Evolutionary conservation across 768 basidiomycete genomes (phyloP).

Genomic region (Favolaschia claudopus): DNA sequence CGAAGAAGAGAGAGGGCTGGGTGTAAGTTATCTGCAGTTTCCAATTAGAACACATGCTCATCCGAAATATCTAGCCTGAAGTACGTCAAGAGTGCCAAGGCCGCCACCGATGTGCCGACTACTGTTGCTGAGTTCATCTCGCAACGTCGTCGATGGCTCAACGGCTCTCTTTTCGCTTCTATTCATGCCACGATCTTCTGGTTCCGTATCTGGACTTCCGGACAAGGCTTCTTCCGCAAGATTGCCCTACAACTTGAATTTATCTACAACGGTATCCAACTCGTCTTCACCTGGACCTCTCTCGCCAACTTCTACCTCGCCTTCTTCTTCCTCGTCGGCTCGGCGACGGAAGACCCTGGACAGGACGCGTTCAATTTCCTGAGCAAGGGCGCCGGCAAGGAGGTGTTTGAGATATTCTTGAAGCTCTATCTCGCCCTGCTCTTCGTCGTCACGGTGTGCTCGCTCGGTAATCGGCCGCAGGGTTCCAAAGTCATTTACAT

Average conservation of each 20-base stretch:
- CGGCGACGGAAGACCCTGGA: slow-evolving; percentile 65
- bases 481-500: slow-evolving; percentile 90
- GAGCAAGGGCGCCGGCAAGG: slow-evolving; percentile 71
- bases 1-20: slow-evolving; percentile 87
- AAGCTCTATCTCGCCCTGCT: slow-evolving; percentile 86
- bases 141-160: slow-evolving; percentile 88
- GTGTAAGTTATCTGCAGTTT: slow-evolving; percentile 57
- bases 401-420: slow-evolving; percentile 80
- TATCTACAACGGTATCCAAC: slow-evolving; percentile 88
- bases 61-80: slow-evolving; percentile 48
- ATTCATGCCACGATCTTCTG: slow-evolving; percentile 92
- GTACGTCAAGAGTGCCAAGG: slow-evolving; percentile 94
- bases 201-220: slow-evolving; percentile 88
- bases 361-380: slow-evolving; percentile 86
- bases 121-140: slow-evolving; percentile 93
- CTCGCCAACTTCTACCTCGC: slow-evolving; percentile 94
- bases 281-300: slow-evolving; percentile 94
- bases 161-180: slow-evolving; percentile 92
- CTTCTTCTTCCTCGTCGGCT: slow-evolving; percentile 90
- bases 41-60: neutral
- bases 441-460: slow-evolving; percentile 85
- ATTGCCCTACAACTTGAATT: slow-evolving; percentile 83
- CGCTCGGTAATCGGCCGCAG: slow-evolving; percentile 91
- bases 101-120: slow-evolving; percentile 95
- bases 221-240: slow-evolving; percentile 90